These are phyloP conservation scores for Teunomyces kruisii DNA, from an alignment of 805 yeast genomes.

Conservation along the genomic window DNA sequence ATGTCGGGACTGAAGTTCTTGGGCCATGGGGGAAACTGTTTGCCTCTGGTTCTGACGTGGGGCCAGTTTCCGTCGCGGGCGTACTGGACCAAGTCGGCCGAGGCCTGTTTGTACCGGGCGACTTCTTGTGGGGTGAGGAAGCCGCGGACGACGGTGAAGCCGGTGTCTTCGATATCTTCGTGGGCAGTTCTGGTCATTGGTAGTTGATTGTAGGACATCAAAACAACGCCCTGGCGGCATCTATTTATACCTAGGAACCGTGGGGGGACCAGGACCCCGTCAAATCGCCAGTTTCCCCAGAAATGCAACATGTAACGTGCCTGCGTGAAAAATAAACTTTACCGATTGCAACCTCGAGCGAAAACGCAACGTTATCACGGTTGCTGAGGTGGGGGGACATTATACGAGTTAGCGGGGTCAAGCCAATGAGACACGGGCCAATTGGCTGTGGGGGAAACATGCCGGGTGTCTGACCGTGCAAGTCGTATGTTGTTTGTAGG, in stretches of 20 bases:
- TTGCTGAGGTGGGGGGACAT: too few relatives aligned
- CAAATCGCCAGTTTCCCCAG: not conserved
- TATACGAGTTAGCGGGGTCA: too few relatives aligned
- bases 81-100: conserved; percentile 36
- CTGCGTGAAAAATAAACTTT: not conserved
- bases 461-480: too few relatives aligned
- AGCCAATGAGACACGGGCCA: too few relatives aligned
- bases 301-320: conserved; percentile 1
- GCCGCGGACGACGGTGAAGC: conserved; percentile 39
- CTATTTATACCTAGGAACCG: not conserved
- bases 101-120: conserved; percentile 31
- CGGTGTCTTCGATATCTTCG: conserved; percentile 33
- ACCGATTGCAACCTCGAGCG: not conserved
- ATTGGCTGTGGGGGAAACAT: too few relatives aligned
- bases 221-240: too few relatives aligned
- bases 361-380: not conserved
- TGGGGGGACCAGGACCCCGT: not conserved
- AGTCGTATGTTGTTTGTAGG: too few relatives aligned
- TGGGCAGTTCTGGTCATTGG: conserved; percentile 2
- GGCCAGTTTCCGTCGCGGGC: conserved; percentile 52
- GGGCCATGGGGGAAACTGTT: conserved; percentile 62
- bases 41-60: conserved; percentile 49
- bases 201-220: not conserved
- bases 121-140: conserved; percentile 43
- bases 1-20: conserved; percentile 49